A percentile compares a stretch with the other conserved stretches of the same genome.
phyloP scores from a whole-genome alignment of 345 rosid genomes.

The Pugionium dolabratum region DNA sequence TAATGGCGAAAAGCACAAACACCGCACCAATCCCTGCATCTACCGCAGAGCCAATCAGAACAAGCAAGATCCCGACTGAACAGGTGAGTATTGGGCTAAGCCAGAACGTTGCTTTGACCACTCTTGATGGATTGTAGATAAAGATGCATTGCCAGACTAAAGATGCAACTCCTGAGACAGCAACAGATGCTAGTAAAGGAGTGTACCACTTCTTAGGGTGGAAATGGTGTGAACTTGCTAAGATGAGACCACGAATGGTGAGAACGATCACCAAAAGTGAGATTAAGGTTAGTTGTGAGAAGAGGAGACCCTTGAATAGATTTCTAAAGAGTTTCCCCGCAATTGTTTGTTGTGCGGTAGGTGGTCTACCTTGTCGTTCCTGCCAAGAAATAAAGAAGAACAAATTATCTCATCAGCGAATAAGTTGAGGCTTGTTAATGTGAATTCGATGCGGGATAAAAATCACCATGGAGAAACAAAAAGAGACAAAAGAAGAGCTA shows the following conservation, averaged over 20 bases:
- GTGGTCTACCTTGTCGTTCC: conserved; percentile 49
- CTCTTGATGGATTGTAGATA: conserved; percentile 47
- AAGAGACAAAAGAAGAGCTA: conserved; percentile 4
- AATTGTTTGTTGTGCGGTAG: conserved; percentile 34
- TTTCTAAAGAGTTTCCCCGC: conserved; percentile 45
- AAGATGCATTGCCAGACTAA: conserved; percentile 57
- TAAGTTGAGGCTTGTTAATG: not conserved
- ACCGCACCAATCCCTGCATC: conserved; percentile 54
- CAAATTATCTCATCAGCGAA: not conserved
- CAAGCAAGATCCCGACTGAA: conserved; percentile 57
- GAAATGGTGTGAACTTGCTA: conserved; percentile 52
- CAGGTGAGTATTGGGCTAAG: conserved; percentile 62
- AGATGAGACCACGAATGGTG: conserved; percentile 60
- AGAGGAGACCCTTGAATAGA: conserved; percentile 61
- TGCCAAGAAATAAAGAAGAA: conserved; percentile 31
- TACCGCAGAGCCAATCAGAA: conserved; percentile 50
- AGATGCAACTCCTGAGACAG: conserved; percentile 53
- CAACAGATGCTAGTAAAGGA: conserved; percentile 63
- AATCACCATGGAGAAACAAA: conserved; percentile 14
- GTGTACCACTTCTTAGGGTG: conserved; percentile 74
- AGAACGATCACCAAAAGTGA: conserved; percentile 57
- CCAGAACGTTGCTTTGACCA: conserved; percentile 69
- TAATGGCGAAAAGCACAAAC: conserved; percentile 46
- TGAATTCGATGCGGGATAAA: not conserved
- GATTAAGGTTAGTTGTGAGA: conserved; percentile 53